Base-by-base conservation (phyloP, 2,329 filamentous ascomycete genomes). In the Huntiella omanensis region DNA sequence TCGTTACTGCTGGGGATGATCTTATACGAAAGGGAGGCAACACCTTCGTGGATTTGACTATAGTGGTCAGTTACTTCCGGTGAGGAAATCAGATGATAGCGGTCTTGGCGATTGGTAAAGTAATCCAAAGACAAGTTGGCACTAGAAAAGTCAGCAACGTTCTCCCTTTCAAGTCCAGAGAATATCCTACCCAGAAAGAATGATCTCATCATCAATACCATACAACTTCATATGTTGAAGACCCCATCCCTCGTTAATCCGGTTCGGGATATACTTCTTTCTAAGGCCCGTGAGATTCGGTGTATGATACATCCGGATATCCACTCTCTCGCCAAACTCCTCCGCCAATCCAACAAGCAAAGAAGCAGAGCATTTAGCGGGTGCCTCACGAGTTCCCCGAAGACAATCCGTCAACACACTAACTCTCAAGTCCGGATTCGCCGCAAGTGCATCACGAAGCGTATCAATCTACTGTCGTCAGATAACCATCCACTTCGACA, bases 181-280 rank as follows among this genome's bases (percentile, higher is more conserved):
- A 5, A 10, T 3, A 19, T 1, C 66, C 52, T 70, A 84, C 75
- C 86, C 87, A 5, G 87, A 93, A 55, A 98, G 75, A 53, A 98
- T 88, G 49, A 98, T 81, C 60, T 94, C 86, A 56, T 98, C 86
- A 55, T 98, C 91, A 16, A 94, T 67, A 0, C 91, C 91, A 55
- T 98, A 98, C 0, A 98, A 68, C 69, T 98, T 98, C 88, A 98
- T 98, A 58, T 98, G 91, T 59, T 98, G 91, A 51, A 98, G 64
- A 1, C 91, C 91, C 91, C 91, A 98, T 13, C 91, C 91, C 63
- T 98, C 91, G 54, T 98, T 98, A 59, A 98, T 88, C 15, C 91
- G 73, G 57, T 76, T 83, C 0, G 91, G 91, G 2, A 96, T 75
- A 53, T 83, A 68, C 55, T 78, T 77, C 63, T 96, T 96, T 43